Percentiles rank a stretch among this genome's conserved stretches.
phyloP scores from a whole-genome alignment of 108 stramenopile species.

The Cyclotella baltica region DNA sequence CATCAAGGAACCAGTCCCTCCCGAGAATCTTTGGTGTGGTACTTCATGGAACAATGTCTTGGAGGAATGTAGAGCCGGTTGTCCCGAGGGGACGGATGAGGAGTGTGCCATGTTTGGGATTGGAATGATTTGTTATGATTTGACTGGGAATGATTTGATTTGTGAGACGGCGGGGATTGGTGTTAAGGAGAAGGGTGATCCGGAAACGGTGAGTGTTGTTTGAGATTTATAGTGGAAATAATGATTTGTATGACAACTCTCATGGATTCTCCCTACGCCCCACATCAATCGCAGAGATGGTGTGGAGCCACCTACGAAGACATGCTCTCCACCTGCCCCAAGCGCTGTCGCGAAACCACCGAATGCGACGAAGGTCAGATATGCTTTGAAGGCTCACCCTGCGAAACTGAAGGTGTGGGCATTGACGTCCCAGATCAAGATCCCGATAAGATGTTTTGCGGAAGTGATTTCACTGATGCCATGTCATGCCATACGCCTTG shows the following conservation, averaged over 20 bases:
- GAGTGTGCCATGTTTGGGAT: slow-evolving; percentile 28
- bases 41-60: slow-evolving; percentile 37
- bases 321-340: slow-evolving; percentile 30
- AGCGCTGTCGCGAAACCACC: slow-evolving; percentile 18
- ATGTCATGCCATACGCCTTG: slow-evolving; percentile 26
- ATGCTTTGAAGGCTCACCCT: slow-evolving; percentile 44
- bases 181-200: slow-evolving; percentile 52
- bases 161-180: slow-evolving; percentile 28
- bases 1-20: slow-evolving; percentile 27
- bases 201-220: slow-evolving; percentile 20
- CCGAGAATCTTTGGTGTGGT: slow-evolving; percentile 45
- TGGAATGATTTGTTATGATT: slow-evolving; percentile 33
- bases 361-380: slow-evolving; percentile 22
- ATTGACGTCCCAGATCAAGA: slow-evolving; percentile 21
- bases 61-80: slow-evolving; percentile 35
- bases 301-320: slow-evolving; percentile 16
- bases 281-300: background rate
- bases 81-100: slow-evolving; percentile 51
- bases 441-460: slow-evolving; percentile 48
- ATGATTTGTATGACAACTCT: no score
- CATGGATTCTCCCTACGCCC: background rate
- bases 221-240: background rate
- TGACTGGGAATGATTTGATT: slow-evolving; percentile 50
- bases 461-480: slow-evolving; percentile 12
- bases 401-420: slow-evolving; percentile 22